Evolutionary conservation across 2,329 filamentous ascomycete genomes (phyloP), one percentile per base, ranked within the genome.

Genomic region (Bipolaris sorokiniana): DNA sequence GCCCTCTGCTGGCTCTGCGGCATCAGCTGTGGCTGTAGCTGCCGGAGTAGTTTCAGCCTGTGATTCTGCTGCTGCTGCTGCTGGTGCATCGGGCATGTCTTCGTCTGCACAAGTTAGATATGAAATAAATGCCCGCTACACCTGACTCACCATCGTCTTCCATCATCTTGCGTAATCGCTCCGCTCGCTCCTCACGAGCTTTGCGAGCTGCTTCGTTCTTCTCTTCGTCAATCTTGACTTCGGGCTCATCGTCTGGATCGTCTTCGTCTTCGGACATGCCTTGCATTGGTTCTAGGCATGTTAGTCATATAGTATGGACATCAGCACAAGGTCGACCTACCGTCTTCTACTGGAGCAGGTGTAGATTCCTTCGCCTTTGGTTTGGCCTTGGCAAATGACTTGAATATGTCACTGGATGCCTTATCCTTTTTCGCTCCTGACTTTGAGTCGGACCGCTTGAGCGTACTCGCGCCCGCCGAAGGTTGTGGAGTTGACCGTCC

Each of bases 311-410:
- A 47, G 5, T 13, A 10, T 7, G 37, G 13, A 10, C 6, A 16
- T 22, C 9, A 6, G 15, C 2, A 23, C 2, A 22, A 15, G 10
- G 23, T 38, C 3, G 7, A 54, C 76, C 56, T 65, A 82, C 82
- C 80, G 73, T 88, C 84, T 65, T 84, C 81, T 3, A 78, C 70
- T 44, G 76, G 70, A 9, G 68, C 60, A 28, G 79, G 72, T 1
- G 78, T 77, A 34, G 77, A 65, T 46, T 73, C 74, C 74, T 77
- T 72, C 72, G 66, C 61, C 58, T 79, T 91, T 4, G 87, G 80
- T 66, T 87, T 88, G 2, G 82, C 75, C 68, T 89, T 91, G 13
- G 90, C 90, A 72, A 96, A 96, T 0, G 91, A 90, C 58, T 89
- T 88, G 82, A 95, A 92, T 23, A 96, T 86, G 57, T 85, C 84